A percentile compares a stretch with the other conserved stretches of the same genome.
Conservation (phyloP, 495 filamentous ascomycete species). For the Neohortaea acidophila region DNA sequence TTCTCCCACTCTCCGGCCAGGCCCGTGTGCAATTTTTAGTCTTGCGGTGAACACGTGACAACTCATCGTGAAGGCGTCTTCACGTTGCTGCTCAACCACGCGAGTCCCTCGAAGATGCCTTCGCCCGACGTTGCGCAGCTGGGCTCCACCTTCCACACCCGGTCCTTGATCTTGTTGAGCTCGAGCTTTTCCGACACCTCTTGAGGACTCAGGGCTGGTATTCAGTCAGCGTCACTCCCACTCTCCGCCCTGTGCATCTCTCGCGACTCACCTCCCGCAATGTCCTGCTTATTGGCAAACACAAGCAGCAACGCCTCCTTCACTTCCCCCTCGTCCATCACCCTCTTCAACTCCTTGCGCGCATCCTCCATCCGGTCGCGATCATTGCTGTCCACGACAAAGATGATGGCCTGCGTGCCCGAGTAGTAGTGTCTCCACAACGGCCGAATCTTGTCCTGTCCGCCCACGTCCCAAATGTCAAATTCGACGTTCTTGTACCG, state of each 20-base stretch:
- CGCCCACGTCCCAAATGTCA: constrained; percentile 98
- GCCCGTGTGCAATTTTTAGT: too few relatives aligned
- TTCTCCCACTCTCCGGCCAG: too few relatives aligned
- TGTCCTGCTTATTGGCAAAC: constrained; percentile 97
- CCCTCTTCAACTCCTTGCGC: constrained; percentile 74
- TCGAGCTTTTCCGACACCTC: constrained; percentile 78
- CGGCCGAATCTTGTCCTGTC: constrained; percentile 97
- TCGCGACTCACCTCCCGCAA: constrained; percentile 48
- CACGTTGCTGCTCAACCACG: constrained; percentile 20
- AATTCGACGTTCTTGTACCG: constrained; percentile 99
- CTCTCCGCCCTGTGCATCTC: neutral
- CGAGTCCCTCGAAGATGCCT: constrained; percentile 80
- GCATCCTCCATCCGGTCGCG: constrained; percentile 78
- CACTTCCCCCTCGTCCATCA: constrained; percentile 97
- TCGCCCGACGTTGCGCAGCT: constrained; percentile 89
- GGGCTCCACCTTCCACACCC: constrained; percentile 91
- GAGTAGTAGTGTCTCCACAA: constrained; percentile 98
- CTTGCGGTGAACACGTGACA: too few relatives aligned
- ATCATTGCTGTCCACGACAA: constrained; percentile 91
- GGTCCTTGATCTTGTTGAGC: constrained; percentile 72
- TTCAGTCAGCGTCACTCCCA: neutral
- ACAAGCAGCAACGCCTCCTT: constrained; percentile 86
- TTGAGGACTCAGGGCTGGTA: constrained; percentile 32
- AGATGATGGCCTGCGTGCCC: constrained; percentile 95
- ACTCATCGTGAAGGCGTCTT: constrained; percentile 14